Conservation (phyloP, 768 basidiomycete species). For the Rhodotorula graminis region DNA sequence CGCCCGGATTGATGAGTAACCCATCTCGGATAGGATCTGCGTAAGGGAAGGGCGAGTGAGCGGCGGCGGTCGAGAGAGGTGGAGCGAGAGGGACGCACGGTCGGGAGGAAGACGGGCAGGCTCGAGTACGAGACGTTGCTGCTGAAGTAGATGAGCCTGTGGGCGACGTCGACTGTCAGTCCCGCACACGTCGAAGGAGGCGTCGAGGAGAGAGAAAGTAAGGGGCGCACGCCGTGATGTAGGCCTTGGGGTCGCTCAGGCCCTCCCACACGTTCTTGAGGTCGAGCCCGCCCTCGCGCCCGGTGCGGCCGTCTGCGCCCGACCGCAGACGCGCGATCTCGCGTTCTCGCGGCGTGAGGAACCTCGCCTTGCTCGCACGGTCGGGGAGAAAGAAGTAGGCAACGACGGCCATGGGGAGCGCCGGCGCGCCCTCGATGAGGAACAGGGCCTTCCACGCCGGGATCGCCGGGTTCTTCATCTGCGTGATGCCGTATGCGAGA, state of each 20-base stretch:
- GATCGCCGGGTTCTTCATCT: constrained; percentile 1
- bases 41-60: too few relatives aligned
- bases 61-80: too few relatives aligned
- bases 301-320: neutral
- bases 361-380: constrained; percentile 6
- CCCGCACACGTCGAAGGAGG: neutral
- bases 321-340: constrained; percentile 5
- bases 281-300: constrained; percentile 2
- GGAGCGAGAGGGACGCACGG: neutral
- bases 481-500: constrained; percentile 23
- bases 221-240: neutral
- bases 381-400: constrained; percentile 24
- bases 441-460: constrained; percentile 5
- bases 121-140: constrained; percentile 21
- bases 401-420: constrained; percentile 5
- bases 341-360: constrained; percentile 16
- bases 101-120: constrained; percentile 23
- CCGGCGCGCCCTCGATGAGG: constrained; percentile 19
- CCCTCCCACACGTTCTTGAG: neutral
- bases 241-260: constrained; percentile 11
- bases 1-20: constrained; percentile 20
- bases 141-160: constrained; percentile 20
- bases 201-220: neutral
- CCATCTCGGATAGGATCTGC: constrained; percentile 21
- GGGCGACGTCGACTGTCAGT: neutral